Base-by-base conservation (phyloP, 805 yeast genomes). In the Torulaspora quercuum region DNA sequence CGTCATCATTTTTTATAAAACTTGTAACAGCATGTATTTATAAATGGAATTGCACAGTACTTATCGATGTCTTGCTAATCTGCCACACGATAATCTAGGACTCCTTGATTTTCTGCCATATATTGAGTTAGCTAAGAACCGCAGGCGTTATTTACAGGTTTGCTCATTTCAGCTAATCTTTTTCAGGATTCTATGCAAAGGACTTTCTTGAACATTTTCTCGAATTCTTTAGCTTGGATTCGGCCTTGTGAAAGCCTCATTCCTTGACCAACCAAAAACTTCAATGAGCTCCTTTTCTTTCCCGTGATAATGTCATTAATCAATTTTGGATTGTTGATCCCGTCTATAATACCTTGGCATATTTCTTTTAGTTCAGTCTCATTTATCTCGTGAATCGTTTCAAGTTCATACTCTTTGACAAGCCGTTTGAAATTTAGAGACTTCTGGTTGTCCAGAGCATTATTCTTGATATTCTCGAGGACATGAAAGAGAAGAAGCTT, bases 191-290 rank as follows among this genome's bases (percentile, higher is more conserved):
- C 6, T 3, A 53, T 44, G 7, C 42, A 25, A 10, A 59, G 35
- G 7, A 57, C 21, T 24, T 50, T 46, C 45, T 60, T 64, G 39
- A 69, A 64, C 15, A 50, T 48, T 7, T 41, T 33, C 32, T 67
- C 70, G 32, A 68, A 60, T 6, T 57, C 52, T 5, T 49, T 44
- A 0, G 72, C 61, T 20, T 57, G 52, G 7, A 68, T 59, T 33
- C 62, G 62, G 1, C 97, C 97, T 47, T 79, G 82, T 2, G 86
- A 75, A 37, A 70, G 65, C 50, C 78, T 76, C 95, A 92, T 86
- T 12, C 87, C 94, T 53, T 75, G 76, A 1, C 97, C 97, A 3
- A 92, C 72, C 38, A 92, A 65, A 51, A 68, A 85, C 50, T 87
- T 84, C n/a, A 90, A 50, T 8, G 88, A 76, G 22, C 73, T 75